These are phyloP conservation scores for Acephala macrosclerotiorum DNA, from an alignment of 2,329 filamentous ascomycete species.

Conservation along the genomic window DNA sequence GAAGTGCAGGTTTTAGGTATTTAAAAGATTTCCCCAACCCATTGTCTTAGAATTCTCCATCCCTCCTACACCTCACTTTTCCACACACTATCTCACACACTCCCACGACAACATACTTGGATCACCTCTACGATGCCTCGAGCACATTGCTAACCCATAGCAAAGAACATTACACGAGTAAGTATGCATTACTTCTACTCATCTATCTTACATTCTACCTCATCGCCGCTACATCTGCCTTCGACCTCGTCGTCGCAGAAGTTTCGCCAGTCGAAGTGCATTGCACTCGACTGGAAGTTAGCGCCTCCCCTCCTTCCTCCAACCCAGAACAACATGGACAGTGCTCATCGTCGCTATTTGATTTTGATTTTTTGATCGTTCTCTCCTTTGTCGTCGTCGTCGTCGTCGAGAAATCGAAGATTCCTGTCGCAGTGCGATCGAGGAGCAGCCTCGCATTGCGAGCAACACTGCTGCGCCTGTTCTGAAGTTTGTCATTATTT, in stretches of 20 bases:
- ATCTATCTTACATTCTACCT: neutral
- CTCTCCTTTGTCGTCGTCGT: neutral
- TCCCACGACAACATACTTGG: neutral
- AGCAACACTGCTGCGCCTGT: neutral
- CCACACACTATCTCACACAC: too few relatives aligned
- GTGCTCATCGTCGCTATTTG: neutral
- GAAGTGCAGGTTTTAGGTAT: neutral
- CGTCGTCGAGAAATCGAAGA: neutral
- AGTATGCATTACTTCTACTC: neutral
- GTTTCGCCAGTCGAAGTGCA: conserved; percentile 2
- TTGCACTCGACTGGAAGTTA: conserved; percentile 1
- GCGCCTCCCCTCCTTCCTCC: neutral
- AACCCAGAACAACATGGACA: neutral
- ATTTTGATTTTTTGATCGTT: too few relatives aligned
- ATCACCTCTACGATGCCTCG: neutral
- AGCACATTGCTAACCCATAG: neutral
- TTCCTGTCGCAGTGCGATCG: neutral
- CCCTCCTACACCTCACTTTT: neutral
- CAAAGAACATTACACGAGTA: neutral
- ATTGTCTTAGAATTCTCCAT: neutral
- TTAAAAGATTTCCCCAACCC: neutral
- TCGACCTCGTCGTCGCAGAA: conserved; percentile 7
- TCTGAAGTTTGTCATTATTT: neutral
- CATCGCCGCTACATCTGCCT: neutral
- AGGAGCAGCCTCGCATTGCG: neutral